Base-by-base conservation (phyloP, 148 eudicot genomes). In the Selenicereus undatus region DNA sequence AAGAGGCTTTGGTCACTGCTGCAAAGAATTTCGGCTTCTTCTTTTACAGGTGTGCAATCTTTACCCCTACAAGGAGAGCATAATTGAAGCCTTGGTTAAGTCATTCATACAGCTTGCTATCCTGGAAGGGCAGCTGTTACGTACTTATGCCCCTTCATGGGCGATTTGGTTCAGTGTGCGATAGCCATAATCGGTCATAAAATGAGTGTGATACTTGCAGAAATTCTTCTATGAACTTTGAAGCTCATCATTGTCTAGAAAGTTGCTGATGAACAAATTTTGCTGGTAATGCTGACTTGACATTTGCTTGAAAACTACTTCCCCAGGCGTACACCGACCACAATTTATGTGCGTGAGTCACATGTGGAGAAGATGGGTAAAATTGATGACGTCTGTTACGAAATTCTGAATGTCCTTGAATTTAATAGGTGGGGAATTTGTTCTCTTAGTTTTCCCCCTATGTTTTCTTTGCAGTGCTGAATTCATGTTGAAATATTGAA, bases 1-100 rank as follows among this genome's bases (percentile, higher is more conserved):
- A 96, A 84, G 88, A 98, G 81, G 99, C 99, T 79, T 87, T 96
- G 86, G 99, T 96, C 75, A 82, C 81, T 30, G 99, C 99, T 68
- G 99, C 99, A 75, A 96, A 96, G 89, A 96, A 91, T 83, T 96
- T 96, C 86, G 99, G 99, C 83, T 96, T 96, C 93, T 93, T 96
- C 88, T 96, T 96, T 84, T 96, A 90, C 89, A 96, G 91, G 99
- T 93, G 4, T 80, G 75, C 70, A 35, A 11, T 32, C 45, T n/a
- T 22, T 64, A 64, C 68, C 5, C 27, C 12, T 64, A 17, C 7
- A 11, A 56, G 22, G 22, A 64, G 29, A n/a, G 2, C 32, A 22
- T 2, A n/a, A 24, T 8, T n/a, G 12, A 64, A 64, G 68, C 68
- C 26, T 64, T 64, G n/a, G 11, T 64, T 0, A 64, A 64, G 68